Percentiles rank a stretch among this genome's conserved stretches.
phyloP scores from a whole-genome alignment of 441 rosid genomes.

The Biscutella laevigata region DNA sequence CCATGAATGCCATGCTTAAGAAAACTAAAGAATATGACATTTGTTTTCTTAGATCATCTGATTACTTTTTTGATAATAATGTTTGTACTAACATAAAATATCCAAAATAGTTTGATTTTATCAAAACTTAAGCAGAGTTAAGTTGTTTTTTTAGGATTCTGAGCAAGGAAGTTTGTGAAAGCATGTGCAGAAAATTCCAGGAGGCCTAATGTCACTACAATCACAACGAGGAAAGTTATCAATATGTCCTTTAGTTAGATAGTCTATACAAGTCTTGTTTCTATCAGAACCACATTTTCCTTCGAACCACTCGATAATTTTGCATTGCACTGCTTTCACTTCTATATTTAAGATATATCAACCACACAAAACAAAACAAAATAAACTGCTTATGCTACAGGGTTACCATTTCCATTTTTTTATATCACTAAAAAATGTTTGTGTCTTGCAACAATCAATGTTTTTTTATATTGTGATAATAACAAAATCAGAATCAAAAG shows the following conservation, averaged over 20 bases:
- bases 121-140: too few relatives aligned
- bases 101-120: too few relatives aligned
- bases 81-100: too few relatives aligned
- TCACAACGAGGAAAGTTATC: not conserved
- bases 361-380: not conserved
- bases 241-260: not conserved
- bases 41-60: too few relatives aligned
- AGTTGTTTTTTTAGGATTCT: too few relatives aligned
- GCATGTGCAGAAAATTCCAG: not conserved
- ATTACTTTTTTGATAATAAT: too few relatives aligned
- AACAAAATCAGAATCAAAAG: not conserved
- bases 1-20: too few relatives aligned
- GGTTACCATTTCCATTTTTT: not conserved
- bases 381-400: not conserved
- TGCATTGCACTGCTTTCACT: not conserved
- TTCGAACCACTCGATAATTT: not conserved
- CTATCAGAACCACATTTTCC: constrained; percentile 2
- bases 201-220: not conserved
- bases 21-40: too few relatives aligned
- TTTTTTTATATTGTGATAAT: not conserved
- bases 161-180: not conserved
- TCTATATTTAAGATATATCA: not conserved
- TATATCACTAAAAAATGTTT: not conserved
- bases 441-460: not conserved
- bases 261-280: not conserved